These are phyloP conservation scores for Ceratobasidium sp. DNA, from an alignment of 1,284 basidiomycete genomes.

Conservation along the genomic window DNA sequence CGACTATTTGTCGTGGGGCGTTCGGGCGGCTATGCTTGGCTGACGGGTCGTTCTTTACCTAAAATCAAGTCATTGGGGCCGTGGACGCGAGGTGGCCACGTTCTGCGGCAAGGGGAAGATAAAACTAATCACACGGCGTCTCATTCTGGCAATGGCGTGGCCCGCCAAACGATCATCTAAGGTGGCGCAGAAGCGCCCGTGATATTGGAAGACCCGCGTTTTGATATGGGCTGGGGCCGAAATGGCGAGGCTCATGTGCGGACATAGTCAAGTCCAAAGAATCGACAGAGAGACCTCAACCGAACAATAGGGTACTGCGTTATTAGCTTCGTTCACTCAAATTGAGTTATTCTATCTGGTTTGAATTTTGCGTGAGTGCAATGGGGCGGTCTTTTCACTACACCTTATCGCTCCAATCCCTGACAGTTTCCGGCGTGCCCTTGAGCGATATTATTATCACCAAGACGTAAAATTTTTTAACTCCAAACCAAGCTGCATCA, in stretches of 20 bases:
- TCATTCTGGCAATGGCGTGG: not conserved
- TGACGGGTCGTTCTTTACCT: not conserved
- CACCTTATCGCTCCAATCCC: not conserved
- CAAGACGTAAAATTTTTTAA: not conserved
- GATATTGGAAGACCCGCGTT: not conserved
- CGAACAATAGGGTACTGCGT: not conserved
- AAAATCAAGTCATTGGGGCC: not conserved
- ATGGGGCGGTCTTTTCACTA: not conserved
- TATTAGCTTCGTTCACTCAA: not conserved
- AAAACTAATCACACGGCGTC: not conserved
- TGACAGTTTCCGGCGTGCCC: not conserved
- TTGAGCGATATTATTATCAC: not conserved
- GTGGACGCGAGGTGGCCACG: not conserved
- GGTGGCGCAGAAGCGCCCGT: not conserved
- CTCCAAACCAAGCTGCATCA: not conserved
- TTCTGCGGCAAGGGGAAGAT: not conserved
- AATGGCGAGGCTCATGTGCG: not conserved
- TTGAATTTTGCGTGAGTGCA: not conserved
- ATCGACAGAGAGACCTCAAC: not conserved
- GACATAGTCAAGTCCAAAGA: not conserved
- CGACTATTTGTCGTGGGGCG: not conserved
- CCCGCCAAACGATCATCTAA: not conserved
- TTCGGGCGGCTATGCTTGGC: not conserved
- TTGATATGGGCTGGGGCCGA: not conserved
- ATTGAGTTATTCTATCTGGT: not conserved